Evolutionary conservation across 2,329 filamentous ascomycete species (phyloP), one percentile per base, ranked within the genome.

Genomic region (Ceratocystis cacaofunesta): DNA sequence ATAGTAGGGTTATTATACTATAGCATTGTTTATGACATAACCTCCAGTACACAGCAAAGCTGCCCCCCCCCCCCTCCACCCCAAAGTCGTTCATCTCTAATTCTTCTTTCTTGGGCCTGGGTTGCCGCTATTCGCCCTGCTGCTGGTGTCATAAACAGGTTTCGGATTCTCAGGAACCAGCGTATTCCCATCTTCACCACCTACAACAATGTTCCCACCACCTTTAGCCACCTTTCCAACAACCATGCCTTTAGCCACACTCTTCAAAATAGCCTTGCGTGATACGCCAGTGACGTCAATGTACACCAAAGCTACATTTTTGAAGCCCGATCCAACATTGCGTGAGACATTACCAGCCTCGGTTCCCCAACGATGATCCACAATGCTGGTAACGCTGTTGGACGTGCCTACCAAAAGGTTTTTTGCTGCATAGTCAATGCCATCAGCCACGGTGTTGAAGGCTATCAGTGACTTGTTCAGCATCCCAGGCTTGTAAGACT

Each of bases 381-480:
- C 90, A 63, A 96, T 86, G 0, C 87, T 89, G 44, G 85, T 90
- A 28, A 92, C 88, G n/a, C 92, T 91, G 1, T 82, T 80, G 2
- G 89, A 87, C 2, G 87, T 84, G 8, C 86, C 86, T 3, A 82
- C 83, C 36, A 99, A 80, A 36, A 99, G 78, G 68, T 85, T 89
- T 64, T 87, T 87, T 1, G 90, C 89, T 1, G 90, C 88, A 70
- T 95, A 87, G 70, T 96, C 92, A 67, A 97, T 88, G 46, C 94
- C 94, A 71, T 99, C 94, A 28, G 91, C 89, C 57, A 99, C 84
- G 0, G 94, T 99, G 48, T 88, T 90, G 74, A 97, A 97, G 0
- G 94, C 94, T 78, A 99, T 97, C 78, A 99, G 79, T 68, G 87
- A 91, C 80, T 96, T 96, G 78, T 99, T 99, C 69, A 99, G 77